Evolutionary conservation across 2,329 filamentous ascomycete genomes (phyloP).

Genomic region (Helicocarpus griseus): DNA sequence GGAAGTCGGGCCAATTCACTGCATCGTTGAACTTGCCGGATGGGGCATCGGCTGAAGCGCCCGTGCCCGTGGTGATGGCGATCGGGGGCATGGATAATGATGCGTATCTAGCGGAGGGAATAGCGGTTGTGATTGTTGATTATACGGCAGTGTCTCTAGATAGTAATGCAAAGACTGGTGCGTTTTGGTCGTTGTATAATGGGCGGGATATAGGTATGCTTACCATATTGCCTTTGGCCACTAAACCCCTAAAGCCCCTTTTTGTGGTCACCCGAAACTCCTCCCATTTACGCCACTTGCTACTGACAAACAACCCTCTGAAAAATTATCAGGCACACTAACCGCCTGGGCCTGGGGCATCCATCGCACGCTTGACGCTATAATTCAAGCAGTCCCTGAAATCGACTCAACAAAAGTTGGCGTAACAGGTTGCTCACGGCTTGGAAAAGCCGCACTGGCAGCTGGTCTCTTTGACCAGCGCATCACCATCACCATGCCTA

Average conservation of each 20-base stretch:
- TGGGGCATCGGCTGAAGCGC: slow-evolving; percentile 22
- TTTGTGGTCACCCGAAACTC: too few relatives aligned
- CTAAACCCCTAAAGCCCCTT: too few relatives aligned
- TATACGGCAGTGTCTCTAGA: slow-evolving; percentile 41
- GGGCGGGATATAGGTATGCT: slow-evolving; percentile 33
- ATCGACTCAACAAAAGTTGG: slow-evolving; percentile 25
- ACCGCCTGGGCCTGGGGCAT: slow-evolving; percentile 33
- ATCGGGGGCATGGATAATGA: slow-evolving; percentile 43
- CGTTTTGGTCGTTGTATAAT: slow-evolving; percentile 42
- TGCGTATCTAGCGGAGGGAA: slow-evolving; percentile 38
- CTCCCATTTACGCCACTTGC: too few relatives aligned
- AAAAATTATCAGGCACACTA: slow-evolving; percentile 19
- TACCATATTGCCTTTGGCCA: too few relatives aligned
- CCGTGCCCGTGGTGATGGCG: slow-evolving; percentile 40
- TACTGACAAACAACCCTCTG: not conserved
- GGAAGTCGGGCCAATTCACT: slow-evolving; percentile 37
- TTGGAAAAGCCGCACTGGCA: slow-evolving; percentile 27
- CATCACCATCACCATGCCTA: slow-evolving; percentile 29
- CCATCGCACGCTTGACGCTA: slow-evolving; percentile 27
- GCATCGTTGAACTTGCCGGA: slow-evolving; percentile 36
- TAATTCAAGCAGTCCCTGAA: slow-evolving; percentile 27
- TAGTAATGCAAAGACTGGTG: slow-evolving; percentile 41
- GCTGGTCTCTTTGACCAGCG: slow-evolving; percentile 26
- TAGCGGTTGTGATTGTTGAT: slow-evolving; percentile 42
- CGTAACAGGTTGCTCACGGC: slow-evolving; percentile 27